A percentile compares a stretch with the other conserved stretches of the same genome.
phyloP scores from a whole-genome alignment of 1,284 basidiomycete genomes.

The Cronartium ribicola region DNA sequence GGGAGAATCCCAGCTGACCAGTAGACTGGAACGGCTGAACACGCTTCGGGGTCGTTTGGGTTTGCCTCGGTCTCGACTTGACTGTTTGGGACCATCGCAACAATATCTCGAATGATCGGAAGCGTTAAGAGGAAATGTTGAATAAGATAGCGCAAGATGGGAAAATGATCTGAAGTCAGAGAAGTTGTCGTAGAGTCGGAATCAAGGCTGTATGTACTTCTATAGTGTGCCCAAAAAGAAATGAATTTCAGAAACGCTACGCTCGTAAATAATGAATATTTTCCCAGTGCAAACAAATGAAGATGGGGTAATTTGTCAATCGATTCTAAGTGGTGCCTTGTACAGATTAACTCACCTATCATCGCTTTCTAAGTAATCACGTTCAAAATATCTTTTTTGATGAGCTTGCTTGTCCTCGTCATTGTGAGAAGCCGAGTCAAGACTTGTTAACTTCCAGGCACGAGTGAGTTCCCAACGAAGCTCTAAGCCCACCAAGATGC shows the following conservation, averaged over 20 bases:
- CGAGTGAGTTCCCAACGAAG: slow-evolving; percentile 35
- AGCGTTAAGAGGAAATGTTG: slow-evolving; percentile 46
- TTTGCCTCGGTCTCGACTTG: slow-evolving; percentile 2
- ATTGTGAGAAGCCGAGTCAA: slow-evolving; percentile 6
- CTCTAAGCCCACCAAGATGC: slow-evolving; percentile 37
- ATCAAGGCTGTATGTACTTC: slow-evolving; percentile 1
- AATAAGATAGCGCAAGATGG: slow-evolving; percentile 46
- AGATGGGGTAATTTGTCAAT: not conserved
- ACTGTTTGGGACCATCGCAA: slow-evolving; percentile 13
- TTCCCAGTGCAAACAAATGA: not conserved
- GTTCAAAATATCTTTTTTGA: slow-evolving; percentile 2
- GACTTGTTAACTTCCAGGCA: slow-evolving; percentile 38
- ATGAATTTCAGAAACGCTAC: not conserved
- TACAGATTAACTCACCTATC: not conserved
- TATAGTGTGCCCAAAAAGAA: not conserved
- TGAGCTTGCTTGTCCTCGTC: slow-evolving; percentile 8
- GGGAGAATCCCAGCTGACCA: slow-evolving; percentile 37
- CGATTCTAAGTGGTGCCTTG: not conserved
- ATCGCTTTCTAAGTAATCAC: not conserved
- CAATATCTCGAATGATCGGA: slow-evolving; percentile 46
- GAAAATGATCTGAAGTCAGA: slow-evolving; percentile 38
- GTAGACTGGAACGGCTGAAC: slow-evolving; percentile 16
- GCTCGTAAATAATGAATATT: not conserved
- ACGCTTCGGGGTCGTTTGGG: slow-evolving; percentile 1
- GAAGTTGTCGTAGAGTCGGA: not conserved